Percentiles rank a stretch among this genome's conserved stretches.
Evolutionary conservation across 345 rosid genomes (phyloP).

Genomic region (Orychophragmus violaceus): DNA sequence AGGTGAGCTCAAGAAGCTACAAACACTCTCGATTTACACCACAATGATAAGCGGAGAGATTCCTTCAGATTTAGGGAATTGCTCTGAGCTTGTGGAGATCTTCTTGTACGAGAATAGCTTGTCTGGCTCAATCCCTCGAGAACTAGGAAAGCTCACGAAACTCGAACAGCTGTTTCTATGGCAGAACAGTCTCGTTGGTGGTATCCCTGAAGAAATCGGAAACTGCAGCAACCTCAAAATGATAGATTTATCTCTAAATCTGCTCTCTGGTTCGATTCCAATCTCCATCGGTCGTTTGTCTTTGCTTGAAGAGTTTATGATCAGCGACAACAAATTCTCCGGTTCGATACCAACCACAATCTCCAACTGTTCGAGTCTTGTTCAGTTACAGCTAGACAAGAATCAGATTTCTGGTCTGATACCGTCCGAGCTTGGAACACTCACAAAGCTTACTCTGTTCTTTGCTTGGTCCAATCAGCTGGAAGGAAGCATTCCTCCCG

Average conservation of each 20-base stretch:
- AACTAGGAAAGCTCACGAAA: slow-evolving; percentile 63
- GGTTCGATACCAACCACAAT: slow-evolving; percentile 73
- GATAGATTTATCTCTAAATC: slow-evolving; percentile 77
- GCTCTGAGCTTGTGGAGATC: slow-evolving; percentile 75
- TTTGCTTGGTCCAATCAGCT: slow-evolving; percentile 92
- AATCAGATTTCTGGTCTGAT: slow-evolving; percentile 84
- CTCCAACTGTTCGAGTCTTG: slow-evolving; percentile 57
- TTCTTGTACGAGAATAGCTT: slow-evolving; percentile 76
- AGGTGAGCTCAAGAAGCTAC: slow-evolving; percentile 66
- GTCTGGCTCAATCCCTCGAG: slow-evolving; percentile 70
- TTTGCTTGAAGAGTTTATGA: slow-evolving; percentile 75
- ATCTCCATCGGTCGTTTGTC: slow-evolving; percentile 50
- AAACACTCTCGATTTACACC: slow-evolving; percentile 61
- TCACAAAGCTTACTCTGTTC: slow-evolving; percentile 61
- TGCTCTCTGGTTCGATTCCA: slow-evolving; percentile 75
- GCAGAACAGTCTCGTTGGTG: slow-evolving; percentile 74
- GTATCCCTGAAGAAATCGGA: slow-evolving; percentile 80
- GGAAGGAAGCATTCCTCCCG: slow-evolving; percentile 83
- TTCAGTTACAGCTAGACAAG: slow-evolving; percentile 71
- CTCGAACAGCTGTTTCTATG: slow-evolving; percentile 68
- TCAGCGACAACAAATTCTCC: slow-evolving; percentile 78
- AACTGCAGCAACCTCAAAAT: slow-evolving; percentile 63
- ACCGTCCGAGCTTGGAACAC: slow-evolving; percentile 65
- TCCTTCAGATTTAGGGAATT: slow-evolving; percentile 75
- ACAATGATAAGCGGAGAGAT: slow-evolving; percentile 83